Conservation (phyloP, 2,329 filamentous ascomycete genomes). For the Penicillium paneum region DNA sequence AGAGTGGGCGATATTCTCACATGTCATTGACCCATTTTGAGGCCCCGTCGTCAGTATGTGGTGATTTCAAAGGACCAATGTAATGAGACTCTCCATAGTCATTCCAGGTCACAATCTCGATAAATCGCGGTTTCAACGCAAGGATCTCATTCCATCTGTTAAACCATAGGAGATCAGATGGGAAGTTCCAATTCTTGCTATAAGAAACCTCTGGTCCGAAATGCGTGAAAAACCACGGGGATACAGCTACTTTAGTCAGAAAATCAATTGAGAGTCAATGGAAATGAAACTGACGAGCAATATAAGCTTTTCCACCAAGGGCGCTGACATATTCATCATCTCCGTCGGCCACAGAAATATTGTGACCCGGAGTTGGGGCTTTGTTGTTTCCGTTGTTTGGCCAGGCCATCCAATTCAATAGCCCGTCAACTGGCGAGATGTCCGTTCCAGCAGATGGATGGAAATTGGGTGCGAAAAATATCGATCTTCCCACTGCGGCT, state of each 20-base stretch:
- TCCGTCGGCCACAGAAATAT: conserved; percentile 44
- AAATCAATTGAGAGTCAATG: not conserved
- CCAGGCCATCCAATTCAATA: conserved; percentile 48
- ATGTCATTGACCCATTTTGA: conserved; percentile 53
- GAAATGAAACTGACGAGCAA: conserved; percentile 41
- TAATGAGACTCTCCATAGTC: conserved; percentile 58
- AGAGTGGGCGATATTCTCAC: conserved; percentile 23
- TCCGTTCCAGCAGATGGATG: conserved; percentile 41
- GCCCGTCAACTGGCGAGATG: conserved; percentile 39
- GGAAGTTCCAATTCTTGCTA: conserved; percentile 54
- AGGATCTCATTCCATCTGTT: conserved; percentile 45
- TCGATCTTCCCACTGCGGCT: conserved; percentile 41
- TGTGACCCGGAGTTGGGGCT: conserved; percentile 44
- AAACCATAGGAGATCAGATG: conserved; percentile 46
- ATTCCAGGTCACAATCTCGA: conserved; percentile 51
- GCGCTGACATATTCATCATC: conserved; percentile 39
- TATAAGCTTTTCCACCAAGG: conserved; percentile 45
- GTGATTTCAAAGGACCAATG: conserved; percentile 46
- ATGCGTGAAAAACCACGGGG: conserved; percentile 54
- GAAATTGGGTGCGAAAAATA: conserved; percentile 53
- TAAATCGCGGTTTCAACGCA: conserved; percentile 46
- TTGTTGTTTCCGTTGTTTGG: conserved; percentile 48
- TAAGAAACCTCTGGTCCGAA: conserved; percentile 47
- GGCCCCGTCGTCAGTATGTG: conserved; percentile 37
- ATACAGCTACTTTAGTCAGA: conserved; percentile 33